Percentiles rank a stretch among this genome's conserved stretches.
These are phyloP conservation scores for Annulohypoxylon nitens DNA, from an alignment of 495 filamentous ascomycete genomes.

Conservation along the genomic window DNA sequence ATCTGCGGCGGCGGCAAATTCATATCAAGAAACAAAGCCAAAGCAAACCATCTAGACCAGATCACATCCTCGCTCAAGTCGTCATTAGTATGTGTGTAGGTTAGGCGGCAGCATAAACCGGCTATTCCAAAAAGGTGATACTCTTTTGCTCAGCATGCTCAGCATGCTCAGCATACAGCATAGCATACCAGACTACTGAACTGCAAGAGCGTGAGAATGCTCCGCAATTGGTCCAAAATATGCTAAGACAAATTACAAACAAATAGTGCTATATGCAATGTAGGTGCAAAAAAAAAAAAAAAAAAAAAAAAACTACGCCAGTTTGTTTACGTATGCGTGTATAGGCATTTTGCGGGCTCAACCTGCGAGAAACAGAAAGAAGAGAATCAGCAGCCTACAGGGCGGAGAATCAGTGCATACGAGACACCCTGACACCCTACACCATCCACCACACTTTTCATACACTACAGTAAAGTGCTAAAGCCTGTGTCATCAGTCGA, in stretches of 20 bases:
- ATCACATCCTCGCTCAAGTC: constrained; percentile 2
- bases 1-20: constrained; percentile 29
- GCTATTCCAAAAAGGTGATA: constrained; percentile 17
- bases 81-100: constrained; percentile 1
- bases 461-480: constrained; percentile 5
- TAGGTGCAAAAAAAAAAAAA: constrained; percentile 18
- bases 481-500: constrained; percentile 41
- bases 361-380: constrained; percentile 26
- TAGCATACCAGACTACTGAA: constrained; percentile 34
- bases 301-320: constrained; percentile 10
- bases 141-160: constrained; percentile 18
- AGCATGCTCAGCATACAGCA: constrained; percentile 1
- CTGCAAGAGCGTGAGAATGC: constrained; percentile 32
- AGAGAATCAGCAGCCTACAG: background rate
- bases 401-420: constrained; percentile 14
- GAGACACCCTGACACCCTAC: constrained; percentile 16
- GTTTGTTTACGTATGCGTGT: constrained; percentile 14
- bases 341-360: constrained; percentile 30
- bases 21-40: constrained; percentile 32
- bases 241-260: constrained; percentile 36
- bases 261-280: constrained; percentile 31
- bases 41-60: constrained; percentile 38
- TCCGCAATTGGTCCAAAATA: constrained; percentile 27
- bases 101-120: constrained; percentile 15
- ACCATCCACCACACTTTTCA: background rate